phyloP scores from a whole-genome alignment of 2,329 filamentous ascomycete genomes.

The Hymenoscyphus infarciens region DNA sequence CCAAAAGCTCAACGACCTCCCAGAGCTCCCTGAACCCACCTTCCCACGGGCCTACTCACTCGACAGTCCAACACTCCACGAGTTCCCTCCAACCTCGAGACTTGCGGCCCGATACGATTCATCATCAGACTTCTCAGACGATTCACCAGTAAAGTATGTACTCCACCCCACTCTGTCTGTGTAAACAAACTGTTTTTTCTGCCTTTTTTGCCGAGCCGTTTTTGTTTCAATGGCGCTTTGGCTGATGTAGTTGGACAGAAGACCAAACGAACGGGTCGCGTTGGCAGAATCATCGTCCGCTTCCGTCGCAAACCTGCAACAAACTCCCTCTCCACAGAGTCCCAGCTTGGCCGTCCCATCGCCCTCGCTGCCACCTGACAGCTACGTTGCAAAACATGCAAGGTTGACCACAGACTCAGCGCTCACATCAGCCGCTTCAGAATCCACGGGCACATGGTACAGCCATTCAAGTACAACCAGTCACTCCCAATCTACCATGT shows the following conservation, averaged over 20 bases:
- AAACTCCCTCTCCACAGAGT: slow-evolving; percentile 20
- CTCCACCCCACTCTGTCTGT: neutral
- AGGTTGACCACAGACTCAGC: slow-evolving; percentile 31
- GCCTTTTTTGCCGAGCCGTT: slow-evolving; percentile 16
- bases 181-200: neutral
- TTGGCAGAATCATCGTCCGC: slow-evolving; percentile 24
- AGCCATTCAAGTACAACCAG: slow-evolving; percentile 29
- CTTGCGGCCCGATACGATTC: slow-evolving; percentile 10
- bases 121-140: slow-evolving; percentile 7
- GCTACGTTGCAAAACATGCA: slow-evolving; percentile 29
- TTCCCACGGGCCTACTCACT: slow-evolving; percentile 53
- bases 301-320: slow-evolving; percentile 14
- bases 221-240: slow-evolving; percentile 16
- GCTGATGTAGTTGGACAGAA: slow-evolving; percentile 24
- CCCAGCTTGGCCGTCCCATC: slow-evolving; percentile 27
- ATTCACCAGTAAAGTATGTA: slow-evolving; percentile 17
- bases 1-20: slow-evolving; percentile 35
- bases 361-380: slow-evolving; percentile 17
- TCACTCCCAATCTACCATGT: slow-evolving; percentile 33
- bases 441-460: slow-evolving; percentile 31
- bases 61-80: slow-evolving; percentile 61
- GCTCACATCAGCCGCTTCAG: slow-evolving; percentile 28
- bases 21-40: slow-evolving; percentile 41
- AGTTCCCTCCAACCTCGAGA: slow-evolving; percentile 43
- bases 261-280: slow-evolving; percentile 26